Base-by-base conservation (phyloP, 2,329 filamentous ascomycete species). In the Talaromyces sp. region DNA sequence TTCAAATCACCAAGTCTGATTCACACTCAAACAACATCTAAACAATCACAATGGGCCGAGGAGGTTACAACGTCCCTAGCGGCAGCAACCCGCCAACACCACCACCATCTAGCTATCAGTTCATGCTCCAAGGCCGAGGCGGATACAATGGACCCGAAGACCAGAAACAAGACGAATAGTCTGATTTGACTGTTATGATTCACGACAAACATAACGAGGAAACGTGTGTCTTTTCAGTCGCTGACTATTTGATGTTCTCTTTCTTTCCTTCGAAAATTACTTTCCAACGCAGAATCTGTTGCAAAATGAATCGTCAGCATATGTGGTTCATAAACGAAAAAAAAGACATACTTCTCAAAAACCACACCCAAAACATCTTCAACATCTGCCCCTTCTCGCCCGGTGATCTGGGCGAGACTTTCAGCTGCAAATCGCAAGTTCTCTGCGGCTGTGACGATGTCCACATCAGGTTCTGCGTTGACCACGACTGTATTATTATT, bases 351-450 rank as follows among this genome's bases (percentile, higher is more conserved):
- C 89, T 96, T 97, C 73, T 97, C 93, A 76, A 99, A 99, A 3
- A 99, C 92, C 21, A 99, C 92, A 0, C 94, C 94, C 45, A 99
- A 76, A 7, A 99, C 90, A 69, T 97, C 94, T 71, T 99, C 93
- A 15, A 97, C 91, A 73, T 97, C 93, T 2, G 91, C 89, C 40
- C 91, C 89, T 0, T 91, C 92, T 57, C 84, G 84, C 0, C 94
- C 94, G 1, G 91, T 97, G 66, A 97, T 96, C 58, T 86, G 84
- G 1, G 91, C 88, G n/a, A 97, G 79, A 62, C 85, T 87, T 54
- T 87, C 84, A 0, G 90, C 91, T 11, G 91, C 92, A 63, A 84
- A 85, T 43, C 94, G 86, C 57, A 99, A 79, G 69, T 92, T 85
- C 73, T 99, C 94, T 0, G 94, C 94, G 10, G 91, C 92, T 25